A percentile compares a stretch with the other conserved stretches of the same genome.
Conservation (phyloP, 2,329 filamentous ascomycete species). For the Aspergillus sp. region DNA sequence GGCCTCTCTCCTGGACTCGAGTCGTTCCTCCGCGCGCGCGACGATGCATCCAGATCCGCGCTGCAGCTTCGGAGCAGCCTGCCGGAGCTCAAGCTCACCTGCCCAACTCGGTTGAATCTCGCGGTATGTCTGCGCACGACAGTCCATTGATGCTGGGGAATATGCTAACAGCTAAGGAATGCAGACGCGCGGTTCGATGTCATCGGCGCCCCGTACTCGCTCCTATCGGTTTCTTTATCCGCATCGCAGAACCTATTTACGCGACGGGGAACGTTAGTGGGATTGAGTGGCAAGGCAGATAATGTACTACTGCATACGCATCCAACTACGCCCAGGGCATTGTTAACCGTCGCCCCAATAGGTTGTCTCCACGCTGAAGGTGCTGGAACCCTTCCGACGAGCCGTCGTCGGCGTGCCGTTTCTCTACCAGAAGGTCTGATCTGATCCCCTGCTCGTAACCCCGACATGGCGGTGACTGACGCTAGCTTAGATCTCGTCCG, state of each 20-base stretch:
- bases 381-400: slow-evolving; percentile 75
- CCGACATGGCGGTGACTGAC: too few species aligned
- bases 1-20: slow-evolving; percentile 24
- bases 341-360: slow-evolving; percentile 26
- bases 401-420: slow-evolving; percentile 81
- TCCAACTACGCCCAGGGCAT: neutral
- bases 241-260: slow-evolving; percentile 92
- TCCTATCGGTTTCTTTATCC: slow-evolving; percentile 85
- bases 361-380: slow-evolving; percentile 79
- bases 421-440: slow-evolving; percentile 64
- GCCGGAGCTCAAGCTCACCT: slow-evolving; percentile 29
- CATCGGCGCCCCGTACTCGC: slow-evolving; percentile 79
- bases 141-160: neutral
- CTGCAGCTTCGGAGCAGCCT: slow-evolving; percentile 31
- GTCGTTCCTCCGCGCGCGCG: slow-evolving; percentile 18
- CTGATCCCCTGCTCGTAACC: too few species aligned
- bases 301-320: slow-evolving; percentile 49
- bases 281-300: slow-evolving; percentile 78
- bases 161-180: slow-evolving; percentile 8
- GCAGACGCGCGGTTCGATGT: slow-evolving; percentile 92
- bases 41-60: slow-evolving; percentile 36
- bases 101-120: slow-evolving; percentile 31
- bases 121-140: slow-evolving; percentile 32
- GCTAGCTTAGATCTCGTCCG: slow-evolving; percentile 61
- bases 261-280: slow-evolving; percentile 80